Evolutionary conservation across 495 filamentous ascomycete genomes (phyloP).

Genomic region (Staphylotrichum tortipilum): DNA sequence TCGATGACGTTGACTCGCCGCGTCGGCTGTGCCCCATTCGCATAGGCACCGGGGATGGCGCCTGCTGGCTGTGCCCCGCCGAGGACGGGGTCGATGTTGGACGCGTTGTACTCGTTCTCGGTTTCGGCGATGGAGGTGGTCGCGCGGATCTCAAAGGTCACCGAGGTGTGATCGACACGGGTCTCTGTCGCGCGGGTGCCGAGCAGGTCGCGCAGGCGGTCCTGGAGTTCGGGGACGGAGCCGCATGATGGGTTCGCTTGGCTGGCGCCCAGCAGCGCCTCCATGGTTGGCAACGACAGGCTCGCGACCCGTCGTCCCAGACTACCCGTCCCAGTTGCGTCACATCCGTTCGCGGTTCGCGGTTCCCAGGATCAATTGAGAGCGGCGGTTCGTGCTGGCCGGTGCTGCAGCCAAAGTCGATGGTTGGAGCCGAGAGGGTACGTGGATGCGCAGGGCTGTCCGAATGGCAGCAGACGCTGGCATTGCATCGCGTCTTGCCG

Average conservation of each 20-base stretch:
- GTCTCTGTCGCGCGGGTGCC: constrained; percentile 28
- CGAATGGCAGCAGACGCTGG: neutral
- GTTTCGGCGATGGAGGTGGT: constrained; percentile 23
- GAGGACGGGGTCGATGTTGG: constrained; percentile 21
- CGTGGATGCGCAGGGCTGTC: neutral
- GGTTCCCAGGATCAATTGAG: too few relatives aligned
- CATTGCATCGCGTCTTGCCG: too few relatives aligned
- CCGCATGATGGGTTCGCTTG: constrained; percentile 26
- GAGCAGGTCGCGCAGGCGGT: constrained; percentile 28
- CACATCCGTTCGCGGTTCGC: too few relatives aligned
- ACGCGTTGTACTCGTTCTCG: constrained; percentile 23
- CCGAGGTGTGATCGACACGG: constrained; percentile 33
- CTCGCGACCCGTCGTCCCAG: neutral
- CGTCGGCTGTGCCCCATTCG: constrained; percentile 1
- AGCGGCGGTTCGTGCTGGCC: too few relatives aligned
- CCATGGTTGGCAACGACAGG: constrained; percentile 18
- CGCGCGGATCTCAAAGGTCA: constrained; percentile 31
- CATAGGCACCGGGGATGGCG: constrained; percentile 1
- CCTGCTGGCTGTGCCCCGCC: constrained; percentile 14
- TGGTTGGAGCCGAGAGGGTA: neutral
- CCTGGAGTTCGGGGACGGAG: constrained; percentile 34
- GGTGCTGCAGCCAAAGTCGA: neutral
- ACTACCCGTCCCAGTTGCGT: too few relatives aligned
- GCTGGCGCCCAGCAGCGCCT: constrained; percentile 26
- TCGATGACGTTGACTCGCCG: constrained; percentile 29